Conservation (phyloP, 2,329 filamentous ascomycete species). For the Hypoxylon sp. region DNA sequence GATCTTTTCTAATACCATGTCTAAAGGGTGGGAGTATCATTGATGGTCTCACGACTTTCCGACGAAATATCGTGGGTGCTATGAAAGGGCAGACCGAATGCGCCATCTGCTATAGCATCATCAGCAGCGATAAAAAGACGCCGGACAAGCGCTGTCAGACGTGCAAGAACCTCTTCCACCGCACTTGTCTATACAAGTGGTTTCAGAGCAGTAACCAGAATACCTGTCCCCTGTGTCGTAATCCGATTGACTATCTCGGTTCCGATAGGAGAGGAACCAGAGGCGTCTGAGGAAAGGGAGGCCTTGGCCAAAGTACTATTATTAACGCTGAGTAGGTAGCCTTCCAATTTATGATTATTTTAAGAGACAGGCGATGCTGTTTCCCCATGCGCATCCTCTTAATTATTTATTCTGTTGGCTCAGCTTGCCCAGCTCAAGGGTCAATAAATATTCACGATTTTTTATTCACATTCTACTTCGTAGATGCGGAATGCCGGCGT, state of each 20-base stretch:
- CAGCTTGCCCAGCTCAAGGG: too few species aligned
- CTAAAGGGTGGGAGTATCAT: slow-evolving; percentile 83
- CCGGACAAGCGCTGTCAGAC: slow-evolving; percentile 93
- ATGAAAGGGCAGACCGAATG: slow-evolving; percentile 96
- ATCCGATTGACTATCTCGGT: slow-evolving; percentile 79
- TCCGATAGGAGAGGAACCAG: slow-evolving; percentile 50
- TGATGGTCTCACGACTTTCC: slow-evolving; percentile 88
- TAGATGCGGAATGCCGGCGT: not conserved
- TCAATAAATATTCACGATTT: not conserved
- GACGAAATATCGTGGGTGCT: slow-evolving; percentile 87
- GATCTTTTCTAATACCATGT: slow-evolving; percentile 28
- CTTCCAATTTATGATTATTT: not conserved
- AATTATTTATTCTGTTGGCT: not conserved
- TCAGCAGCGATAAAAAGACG: slow-evolving; percentile 88
- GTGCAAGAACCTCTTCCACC: slow-evolving; percentile 95
- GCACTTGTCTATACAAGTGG: slow-evolving; percentile 93
- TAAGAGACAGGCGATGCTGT: not conserved
- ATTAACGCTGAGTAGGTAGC: not conserved
- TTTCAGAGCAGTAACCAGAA: slow-evolving; percentile 94
- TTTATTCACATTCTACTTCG: not conserved
- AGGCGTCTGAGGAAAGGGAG: slow-evolving; percentile 28
- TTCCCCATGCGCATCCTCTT: not conserved
- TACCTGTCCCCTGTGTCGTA: slow-evolving; percentile 92
- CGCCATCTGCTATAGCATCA: slow-evolving; percentile 96
- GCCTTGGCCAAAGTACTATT: not conserved